Evolutionary conservation across 805 yeast species (phyloP).

Genomic region (Ogataea sp.): DNA sequence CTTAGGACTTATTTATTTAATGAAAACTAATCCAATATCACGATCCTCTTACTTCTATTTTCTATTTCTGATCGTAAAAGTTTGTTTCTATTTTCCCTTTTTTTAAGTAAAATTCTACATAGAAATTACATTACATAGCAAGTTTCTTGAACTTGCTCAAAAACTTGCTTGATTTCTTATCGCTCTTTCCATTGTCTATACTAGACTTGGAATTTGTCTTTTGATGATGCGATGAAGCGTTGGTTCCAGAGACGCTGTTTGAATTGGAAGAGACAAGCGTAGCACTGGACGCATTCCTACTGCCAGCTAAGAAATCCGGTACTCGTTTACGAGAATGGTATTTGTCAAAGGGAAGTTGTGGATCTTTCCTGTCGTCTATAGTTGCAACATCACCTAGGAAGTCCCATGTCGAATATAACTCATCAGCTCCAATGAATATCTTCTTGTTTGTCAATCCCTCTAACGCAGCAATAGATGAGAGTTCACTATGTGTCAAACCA

Average conservation of each 20-base stretch:
- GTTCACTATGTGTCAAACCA: slow-evolving; percentile 79
- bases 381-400: slow-evolving; percentile 19
- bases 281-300: too few relatives aligned
- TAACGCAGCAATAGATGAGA: slow-evolving; percentile 66
- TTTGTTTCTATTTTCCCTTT: too few relatives aligned
- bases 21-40: too few relatives aligned
- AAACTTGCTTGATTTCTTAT: neutral
- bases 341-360: neutral
- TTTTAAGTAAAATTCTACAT: too few relatives aligned
- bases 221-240: neutral
- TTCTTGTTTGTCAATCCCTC: slow-evolving; percentile 57
- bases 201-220: neutral
- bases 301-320: neutral
- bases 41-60: too few relatives aligned
- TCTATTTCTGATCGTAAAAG: too few relatives aligned
- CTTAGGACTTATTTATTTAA: too few relatives aligned
- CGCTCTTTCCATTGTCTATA: neutral
- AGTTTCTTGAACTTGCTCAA: neutral
- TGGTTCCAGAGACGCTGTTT: neutral
- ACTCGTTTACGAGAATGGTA: neutral
- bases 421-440: slow-evolving; percentile 75
- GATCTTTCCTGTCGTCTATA: neutral
- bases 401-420: slow-evolving; percentile 41
- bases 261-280: too few relatives aligned
- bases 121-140: too few relatives aligned